phyloP scores from a whole-genome alignment of 495 filamentous ascomycete species.

The Beverwykella pulmonaria region DNA sequence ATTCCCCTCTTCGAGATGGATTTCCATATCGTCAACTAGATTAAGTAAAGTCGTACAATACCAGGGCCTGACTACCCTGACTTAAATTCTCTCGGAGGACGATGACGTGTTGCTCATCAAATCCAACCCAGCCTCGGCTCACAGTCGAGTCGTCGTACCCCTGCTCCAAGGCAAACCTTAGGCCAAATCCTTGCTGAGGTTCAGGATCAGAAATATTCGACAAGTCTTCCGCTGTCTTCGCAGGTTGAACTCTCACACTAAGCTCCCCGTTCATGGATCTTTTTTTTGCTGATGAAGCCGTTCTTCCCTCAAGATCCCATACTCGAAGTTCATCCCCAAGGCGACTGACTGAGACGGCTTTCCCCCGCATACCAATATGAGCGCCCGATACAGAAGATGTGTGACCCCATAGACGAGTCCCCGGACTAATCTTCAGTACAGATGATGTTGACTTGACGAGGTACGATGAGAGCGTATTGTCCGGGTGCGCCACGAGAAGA shows the following conservation, averaged over 20 bases:
- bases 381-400: slow-evolving; percentile 87
- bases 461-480: slow-evolving; percentile 90
- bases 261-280: slow-evolving; percentile 49
- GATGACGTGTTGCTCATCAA: slow-evolving; percentile 92
- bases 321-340: slow-evolving; percentile 84
- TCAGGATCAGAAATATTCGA: slow-evolving; percentile 20
- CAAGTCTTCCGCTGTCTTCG: slow-evolving; percentile 38
- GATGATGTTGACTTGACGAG: slow-evolving; percentile 74
- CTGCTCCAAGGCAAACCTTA: slow-evolving; percentile 34
- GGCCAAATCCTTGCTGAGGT: slow-evolving; percentile 18
- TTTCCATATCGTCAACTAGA: background rate
- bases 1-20: background rate
- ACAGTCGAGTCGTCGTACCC: slow-evolving; percentile 39
- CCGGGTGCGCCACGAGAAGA: slow-evolving; percentile 80
- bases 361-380: slow-evolving; percentile 83
- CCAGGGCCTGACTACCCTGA: slow-evolving; percentile 68
- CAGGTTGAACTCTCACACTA: slow-evolving; percentile 59
- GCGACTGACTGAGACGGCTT: slow-evolving; percentile 83
- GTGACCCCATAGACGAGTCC: slow-evolving; percentile 87
- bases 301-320: slow-evolving; percentile 87
- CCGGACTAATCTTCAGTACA: slow-evolving; percentile 68
- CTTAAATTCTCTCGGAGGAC: slow-evolving; percentile 71
- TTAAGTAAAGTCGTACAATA: slow-evolving; percentile 91
- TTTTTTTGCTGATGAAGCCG: slow-evolving; percentile 51
- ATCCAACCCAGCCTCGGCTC: slow-evolving; percentile 73